Evolutionary conservation across 352 stramenopile species (phyloP).

Genomic region (Pythium apleroticum): DNA sequence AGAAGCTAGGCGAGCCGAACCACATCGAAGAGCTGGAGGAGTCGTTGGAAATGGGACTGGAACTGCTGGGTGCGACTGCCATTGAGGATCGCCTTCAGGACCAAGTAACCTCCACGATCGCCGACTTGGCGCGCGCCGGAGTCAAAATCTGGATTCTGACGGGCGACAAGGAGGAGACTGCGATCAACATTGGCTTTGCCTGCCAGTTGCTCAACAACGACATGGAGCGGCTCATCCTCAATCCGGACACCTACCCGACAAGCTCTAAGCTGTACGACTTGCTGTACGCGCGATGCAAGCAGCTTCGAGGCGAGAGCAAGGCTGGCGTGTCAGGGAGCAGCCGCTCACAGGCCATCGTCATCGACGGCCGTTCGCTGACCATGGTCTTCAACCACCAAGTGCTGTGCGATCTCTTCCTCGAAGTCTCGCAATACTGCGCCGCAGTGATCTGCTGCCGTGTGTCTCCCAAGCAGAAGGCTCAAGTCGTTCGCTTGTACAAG

Average conservation of each 20-base stretch:
- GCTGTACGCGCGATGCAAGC: slow-evolving; percentile 45
- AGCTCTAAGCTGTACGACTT: slow-evolving; percentile 63
- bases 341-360: slow-evolving; percentile 59
- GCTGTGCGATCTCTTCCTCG: slow-evolving; percentile 79
- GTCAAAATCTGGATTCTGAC: slow-evolving; percentile 89
- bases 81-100: slow-evolving; percentile 86
- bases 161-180: slow-evolving; percentile 94
- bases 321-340: slow-evolving; percentile 6
- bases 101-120: slow-evolving; percentile 72
- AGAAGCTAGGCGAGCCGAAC: slow-evolving; percentile 60
- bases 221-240: slow-evolving; percentile 91
- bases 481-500: slow-evolving; percentile 87
- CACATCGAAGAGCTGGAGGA: slow-evolving; percentile 84
- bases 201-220: slow-evolving; percentile 95
- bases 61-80: slow-evolving; percentile 75
- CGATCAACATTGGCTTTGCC: slow-evolving; percentile 96
- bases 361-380: slow-evolving; percentile 67
- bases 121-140: slow-evolving; percentile 64
- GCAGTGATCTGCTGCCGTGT: slow-evolving; percentile 91
- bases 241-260: slow-evolving; percentile 55
- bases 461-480: slow-evolving; percentile 91
- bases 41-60: slow-evolving; percentile 64
- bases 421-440: slow-evolving; percentile 79
- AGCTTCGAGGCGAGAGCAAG: slow-evolving; percentile 40
- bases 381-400: slow-evolving; percentile 78